Evolutionary conservation across 2,329 filamentous ascomycete species (phyloP), one percentile per base, ranked within the genome.

Genomic region (Fusarium sp.): DNA sequence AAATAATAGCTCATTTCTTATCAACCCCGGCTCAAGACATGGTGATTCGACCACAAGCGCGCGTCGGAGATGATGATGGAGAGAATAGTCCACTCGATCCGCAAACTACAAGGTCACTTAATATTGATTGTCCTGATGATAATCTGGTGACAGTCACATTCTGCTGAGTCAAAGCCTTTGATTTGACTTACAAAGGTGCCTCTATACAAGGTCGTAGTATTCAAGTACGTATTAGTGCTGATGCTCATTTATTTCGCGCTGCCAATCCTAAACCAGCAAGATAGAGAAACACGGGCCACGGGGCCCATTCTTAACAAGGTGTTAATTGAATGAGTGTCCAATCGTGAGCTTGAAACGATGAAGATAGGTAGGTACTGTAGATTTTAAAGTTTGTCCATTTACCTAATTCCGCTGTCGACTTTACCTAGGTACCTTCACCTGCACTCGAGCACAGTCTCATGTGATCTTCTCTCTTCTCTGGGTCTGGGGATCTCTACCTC

Each of bases 41-140:
- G 51, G 44, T 62, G 57, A 53, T 62, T 58, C 24, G 52, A 62
- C 26, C 35, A 53, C 35, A 58, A 53, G 53, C 53, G 53, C 44
- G 44, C 29, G n/a, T 15, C 34, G 11, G 41, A 59, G 34, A 58
- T 50, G 39, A 55, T 54, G 43, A 32, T 19, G 36, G 25, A 42
- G 22, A 40, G 45, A 28, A 36, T 13, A 24, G 34, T 29, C 26
- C 45, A 52, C 39, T 41, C 15, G 42, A 42, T 25, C 35, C 41
- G 46, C 19, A 19, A 19, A 19, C 19, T 19, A 19, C 19, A 19
- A 19, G 19, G 19, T 19, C 19, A 19, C 19, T 19, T 19, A 19
- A 19, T 19, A 19, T 19, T 19, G 19, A 19, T 19, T 19, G 19
- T 19, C 19, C 19, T 19, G 19, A 19, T 19, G 19, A 19, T 19